These are phyloP conservation scores for Simplicillium sp. DNA, from an alignment of 2,329 filamentous ascomycete genomes.

Conservation along the genomic window DNA sequence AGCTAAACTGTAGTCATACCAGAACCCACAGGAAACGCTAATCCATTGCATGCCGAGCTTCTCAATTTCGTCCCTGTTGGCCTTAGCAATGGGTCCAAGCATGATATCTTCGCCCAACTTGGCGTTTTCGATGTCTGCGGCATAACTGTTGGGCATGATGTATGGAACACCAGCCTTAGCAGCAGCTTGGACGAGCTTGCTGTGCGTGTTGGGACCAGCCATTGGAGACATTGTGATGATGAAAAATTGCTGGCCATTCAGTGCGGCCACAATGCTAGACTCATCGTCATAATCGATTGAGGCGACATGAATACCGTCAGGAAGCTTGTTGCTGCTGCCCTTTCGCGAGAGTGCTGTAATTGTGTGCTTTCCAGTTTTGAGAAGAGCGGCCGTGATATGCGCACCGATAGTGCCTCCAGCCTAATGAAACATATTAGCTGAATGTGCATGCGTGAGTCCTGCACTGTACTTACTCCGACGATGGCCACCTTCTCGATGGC, in stretches of 20 bases:
- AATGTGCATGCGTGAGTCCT: background rate
- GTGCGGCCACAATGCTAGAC: slow-evolving; percentile 34
- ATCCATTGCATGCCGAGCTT: slow-evolving; percentile 31
- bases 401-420: slow-evolving; percentile 25
- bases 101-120: slow-evolving; percentile 20
- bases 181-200: slow-evolving; percentile 43
- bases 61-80: slow-evolving; percentile 24
- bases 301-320: slow-evolving; percentile 30
- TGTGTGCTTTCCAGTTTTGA: slow-evolving; percentile 32
- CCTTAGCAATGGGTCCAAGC: slow-evolving; percentile 1
- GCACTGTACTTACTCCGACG: slow-evolving; percentile 30
- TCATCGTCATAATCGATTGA: slow-evolving; percentile 34
- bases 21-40: slow-evolving; percentile 41
- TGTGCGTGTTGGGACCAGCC: slow-evolving; percentile 34
- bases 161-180: slow-evolving; percentile 43
- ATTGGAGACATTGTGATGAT: slow-evolving; percentile 40
- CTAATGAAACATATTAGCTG: slow-evolving; percentile 13
- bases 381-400: slow-evolving; percentile 23
- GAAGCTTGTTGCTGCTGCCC: slow-evolving; percentile 29
- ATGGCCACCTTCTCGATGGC: slow-evolving; percentile 33
- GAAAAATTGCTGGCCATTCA: slow-evolving; percentile 45
- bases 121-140: slow-evolving; percentile 36
- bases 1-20: slow-evolving; percentile 42
- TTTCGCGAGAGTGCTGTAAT: slow-evolving; percentile 36
- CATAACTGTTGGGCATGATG: slow-evolving; percentile 46